phyloP scores from a whole-genome alignment of 257 asterid species.

The Nicotiana benthamiana region DNA sequence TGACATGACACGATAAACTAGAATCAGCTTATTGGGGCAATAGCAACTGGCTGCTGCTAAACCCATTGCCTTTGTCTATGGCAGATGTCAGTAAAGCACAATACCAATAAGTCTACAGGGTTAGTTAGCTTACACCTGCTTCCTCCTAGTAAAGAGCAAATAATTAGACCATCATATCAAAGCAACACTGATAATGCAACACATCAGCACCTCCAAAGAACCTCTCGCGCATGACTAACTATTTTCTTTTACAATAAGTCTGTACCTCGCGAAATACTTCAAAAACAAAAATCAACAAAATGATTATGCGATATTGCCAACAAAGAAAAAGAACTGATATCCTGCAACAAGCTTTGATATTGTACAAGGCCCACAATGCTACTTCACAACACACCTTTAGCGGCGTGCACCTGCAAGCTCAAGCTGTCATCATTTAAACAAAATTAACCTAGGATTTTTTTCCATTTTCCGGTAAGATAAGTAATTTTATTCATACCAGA shows the following conservation, averaged over 20 bases:
- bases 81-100: not conserved
- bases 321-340: not conserved
- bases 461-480: not conserved
- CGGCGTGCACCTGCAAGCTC: not conserved
- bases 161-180: not conserved
- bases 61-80: not conserved
- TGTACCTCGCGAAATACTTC: not conserved
- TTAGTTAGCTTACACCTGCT: not conserved
- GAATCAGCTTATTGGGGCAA: not conserved
- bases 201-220: not conserved
- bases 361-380: not conserved
- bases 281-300: not conserved
- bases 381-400: not conserved
- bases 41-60: not conserved
- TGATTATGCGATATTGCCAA: not conserved
- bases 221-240: not conserved
- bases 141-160: not conserved
- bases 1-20: not conserved
- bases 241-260: not conserved
- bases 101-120: not conserved
- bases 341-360: not conserved
- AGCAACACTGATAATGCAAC: not conserved
- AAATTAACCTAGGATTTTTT: not conserved
- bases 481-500: not conserved
- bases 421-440: not conserved